phyloP scores from a whole-genome alignment of 2,329 filamentous ascomycete genomes.

The Aspergillus proliferans region DNA sequence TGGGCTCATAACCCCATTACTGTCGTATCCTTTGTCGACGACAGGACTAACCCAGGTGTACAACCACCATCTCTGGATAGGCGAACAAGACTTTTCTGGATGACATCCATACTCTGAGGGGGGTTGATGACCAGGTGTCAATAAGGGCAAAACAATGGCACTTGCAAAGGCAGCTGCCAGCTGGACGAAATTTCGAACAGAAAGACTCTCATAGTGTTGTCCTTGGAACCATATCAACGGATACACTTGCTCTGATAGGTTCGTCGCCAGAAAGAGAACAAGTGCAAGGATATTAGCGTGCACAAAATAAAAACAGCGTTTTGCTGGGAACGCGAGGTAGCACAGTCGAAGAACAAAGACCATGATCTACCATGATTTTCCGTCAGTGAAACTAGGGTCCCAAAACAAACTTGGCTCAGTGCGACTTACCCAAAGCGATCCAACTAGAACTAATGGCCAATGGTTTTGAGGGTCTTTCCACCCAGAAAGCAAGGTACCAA shows the following conservation, averaged over 20 bases:
- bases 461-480: background rate
- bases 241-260: slow-evolving; percentile 4
- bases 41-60: slow-evolving; percentile 8
- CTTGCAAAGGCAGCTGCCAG: slow-evolving; percentile 1
- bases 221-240: slow-evolving; percentile 4
- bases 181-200: background rate
- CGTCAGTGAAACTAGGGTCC: background rate
- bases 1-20: slow-evolving; percentile 1
- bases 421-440: background rate
- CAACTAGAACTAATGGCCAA: background rate
- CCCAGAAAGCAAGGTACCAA: background rate
- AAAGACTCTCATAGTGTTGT: background rate
- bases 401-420: background rate
- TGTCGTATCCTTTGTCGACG: slow-evolving; percentile 1
- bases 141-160: slow-evolving; percentile 3
- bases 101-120: background rate
- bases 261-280: slow-evolving; percentile 3
- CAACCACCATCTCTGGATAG: slow-evolving; percentile 8
- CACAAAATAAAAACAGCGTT: background rate
- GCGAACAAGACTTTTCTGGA: slow-evolving; percentile 4
- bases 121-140: background rate
- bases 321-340: background rate
- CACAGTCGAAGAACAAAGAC: slow-evolving; percentile 1
- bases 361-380: background rate
- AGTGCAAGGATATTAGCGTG: slow-evolving; percentile 1